Percentiles rank a stretch among this genome's conserved stretches.
Evolutionary conservation across 176 grass and related monocot genomes (phyloP).

Genomic region (Tillandsia fasciculata): DNA sequence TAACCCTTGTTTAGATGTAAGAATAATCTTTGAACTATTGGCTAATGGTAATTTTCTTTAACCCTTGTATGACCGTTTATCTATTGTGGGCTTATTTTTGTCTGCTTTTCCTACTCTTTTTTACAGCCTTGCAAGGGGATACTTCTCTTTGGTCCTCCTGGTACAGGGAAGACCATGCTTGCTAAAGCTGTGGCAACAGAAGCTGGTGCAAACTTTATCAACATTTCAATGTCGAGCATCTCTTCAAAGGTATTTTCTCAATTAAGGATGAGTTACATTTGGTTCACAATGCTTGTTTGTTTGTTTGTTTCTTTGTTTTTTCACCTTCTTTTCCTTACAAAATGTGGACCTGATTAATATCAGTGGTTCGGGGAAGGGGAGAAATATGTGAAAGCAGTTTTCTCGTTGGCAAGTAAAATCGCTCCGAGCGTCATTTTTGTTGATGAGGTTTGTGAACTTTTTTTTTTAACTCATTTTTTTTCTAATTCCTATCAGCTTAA

Average conservation of each 20-base stretch:
- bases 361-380: slow-evolving; percentile 99
- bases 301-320: too few species aligned
- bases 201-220: slow-evolving; percentile 98
- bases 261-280: slow-evolving; percentile 10
- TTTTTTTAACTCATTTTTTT: background rate
- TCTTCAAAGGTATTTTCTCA: slow-evolving; percentile 74
- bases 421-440: slow-evolving; percentile 97
- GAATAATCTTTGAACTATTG: too few species aligned
- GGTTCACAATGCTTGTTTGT: background rate
- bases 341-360: slow-evolving; percentile 28
- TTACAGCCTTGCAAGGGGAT: slow-evolving; percentile 98
- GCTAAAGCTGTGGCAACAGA: slow-evolving; percentile 98
- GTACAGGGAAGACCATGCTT: slow-evolving; percentile 99
- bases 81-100: background rate
- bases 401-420: slow-evolving; percentile 97
- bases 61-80: too few species aligned
- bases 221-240: slow-evolving; percentile 99
- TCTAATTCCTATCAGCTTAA: background rate
- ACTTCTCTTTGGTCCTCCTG: slow-evolving; percentile 98
- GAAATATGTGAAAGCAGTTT: slow-evolving; percentile 97
- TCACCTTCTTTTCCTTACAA: slow-evolving; percentile 14
- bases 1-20: too few species aligned
- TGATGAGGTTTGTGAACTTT: slow-evolving; percentile 63
- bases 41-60: too few species aligned
- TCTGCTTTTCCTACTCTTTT: slow-evolving; percentile 14